phyloP scores from a whole-genome alignment of 108 stramenopile genomes.

The Pseudonitzschia delicatissima region DNA sequence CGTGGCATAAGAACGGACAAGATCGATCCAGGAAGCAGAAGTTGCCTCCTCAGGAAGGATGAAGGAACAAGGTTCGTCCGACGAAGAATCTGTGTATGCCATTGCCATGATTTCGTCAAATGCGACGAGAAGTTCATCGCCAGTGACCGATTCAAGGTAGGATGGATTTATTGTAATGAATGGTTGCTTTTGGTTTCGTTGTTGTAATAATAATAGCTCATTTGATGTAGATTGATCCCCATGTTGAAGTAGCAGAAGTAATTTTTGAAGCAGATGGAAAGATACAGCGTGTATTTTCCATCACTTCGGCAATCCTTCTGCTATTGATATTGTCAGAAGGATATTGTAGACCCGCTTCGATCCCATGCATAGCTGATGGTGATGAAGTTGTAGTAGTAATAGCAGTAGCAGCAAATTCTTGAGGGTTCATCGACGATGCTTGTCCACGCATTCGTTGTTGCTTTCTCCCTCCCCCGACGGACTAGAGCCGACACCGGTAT shows the following conservation, averaged over 20 bases:
- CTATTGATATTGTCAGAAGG: slow-evolving; percentile 8
- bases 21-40: slow-evolving; percentile 17
- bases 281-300: slow-evolving; percentile 13
- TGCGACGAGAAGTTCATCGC: slow-evolving; percentile 25
- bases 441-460: background rate
- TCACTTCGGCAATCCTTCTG: slow-evolving; percentile 5
- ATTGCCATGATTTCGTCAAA: slow-evolving; percentile 28
- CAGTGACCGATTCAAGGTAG: slow-evolving; percentile 12
- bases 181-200: slow-evolving; percentile 2
- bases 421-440: no score
- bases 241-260: slow-evolving; percentile 4
- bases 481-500: background rate
- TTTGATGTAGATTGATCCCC: background rate
- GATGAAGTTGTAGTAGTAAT: background rate
- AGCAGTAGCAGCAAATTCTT: background rate
- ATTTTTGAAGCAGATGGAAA: slow-evolving; percentile 18
- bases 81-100: background rate
- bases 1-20: slow-evolving; percentile 16
- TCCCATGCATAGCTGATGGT: slow-evolving; percentile 4
- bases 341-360: slow-evolving; percentile 6
- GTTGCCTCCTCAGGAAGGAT: slow-evolving; percentile 11
- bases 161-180: slow-evolving; percentile 21
- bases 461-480: slow-evolving; percentile 7
- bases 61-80: slow-evolving; percentile 8
- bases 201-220: background rate